Evolutionary conservation across 176 grass and related monocot species (phyloP).

Genomic region (Oryza brachyantha): DNA sequence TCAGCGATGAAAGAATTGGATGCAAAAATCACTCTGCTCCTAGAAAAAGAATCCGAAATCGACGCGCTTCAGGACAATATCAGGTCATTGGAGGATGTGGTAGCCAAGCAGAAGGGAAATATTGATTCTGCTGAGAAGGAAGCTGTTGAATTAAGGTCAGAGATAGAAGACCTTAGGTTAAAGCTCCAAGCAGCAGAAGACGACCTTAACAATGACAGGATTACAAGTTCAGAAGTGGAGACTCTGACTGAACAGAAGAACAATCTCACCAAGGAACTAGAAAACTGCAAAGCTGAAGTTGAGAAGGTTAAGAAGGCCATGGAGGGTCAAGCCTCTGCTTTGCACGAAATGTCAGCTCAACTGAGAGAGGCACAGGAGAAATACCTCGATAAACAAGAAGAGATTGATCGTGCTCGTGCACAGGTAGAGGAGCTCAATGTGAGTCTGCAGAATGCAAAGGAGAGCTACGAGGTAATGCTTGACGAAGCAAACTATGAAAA

Average conservation of each 20-base stretch:
- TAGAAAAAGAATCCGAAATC: slow-evolving; percentile 56
- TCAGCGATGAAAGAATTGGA: slow-evolving; percentile 62
- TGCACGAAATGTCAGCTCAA: slow-evolving; percentile 83
- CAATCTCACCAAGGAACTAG: slow-evolving; percentile 54
- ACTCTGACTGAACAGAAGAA: slow-evolving; percentile 57
- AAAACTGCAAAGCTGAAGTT: slow-evolving; percentile 52
- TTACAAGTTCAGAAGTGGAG: slow-evolving; percentile 41
- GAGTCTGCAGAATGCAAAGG: slow-evolving; percentile 61
- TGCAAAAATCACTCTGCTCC: slow-evolving; percentile 51
- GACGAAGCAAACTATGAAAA: slow-evolving; percentile 89
- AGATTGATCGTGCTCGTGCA: slow-evolving; percentile 52
- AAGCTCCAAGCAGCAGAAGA: slow-evolving; percentile 46
- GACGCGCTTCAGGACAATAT: slow-evolving; percentile 56
- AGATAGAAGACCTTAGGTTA: slow-evolving; percentile 50
- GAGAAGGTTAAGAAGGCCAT: slow-evolving; percentile 89
- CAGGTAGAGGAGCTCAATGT: slow-evolving; percentile 72
- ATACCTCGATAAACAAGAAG: slow-evolving; percentile 62
- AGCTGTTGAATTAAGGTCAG: slow-evolving; percentile 35
- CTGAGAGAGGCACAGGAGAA: slow-evolving; percentile 67
- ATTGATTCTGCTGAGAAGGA: slow-evolving; percentile 60
- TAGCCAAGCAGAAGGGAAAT: slow-evolving; percentile 49
- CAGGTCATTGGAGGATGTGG: slow-evolving; percentile 60
- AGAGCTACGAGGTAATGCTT: slow-evolving; percentile 80
- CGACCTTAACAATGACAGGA: slow-evolving; percentile 36
- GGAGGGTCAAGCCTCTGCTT: slow-evolving; percentile 85